Base-by-base conservation (phyloP, 768 basidiomycete species). In the Boletus pseudopeckii region DNA sequence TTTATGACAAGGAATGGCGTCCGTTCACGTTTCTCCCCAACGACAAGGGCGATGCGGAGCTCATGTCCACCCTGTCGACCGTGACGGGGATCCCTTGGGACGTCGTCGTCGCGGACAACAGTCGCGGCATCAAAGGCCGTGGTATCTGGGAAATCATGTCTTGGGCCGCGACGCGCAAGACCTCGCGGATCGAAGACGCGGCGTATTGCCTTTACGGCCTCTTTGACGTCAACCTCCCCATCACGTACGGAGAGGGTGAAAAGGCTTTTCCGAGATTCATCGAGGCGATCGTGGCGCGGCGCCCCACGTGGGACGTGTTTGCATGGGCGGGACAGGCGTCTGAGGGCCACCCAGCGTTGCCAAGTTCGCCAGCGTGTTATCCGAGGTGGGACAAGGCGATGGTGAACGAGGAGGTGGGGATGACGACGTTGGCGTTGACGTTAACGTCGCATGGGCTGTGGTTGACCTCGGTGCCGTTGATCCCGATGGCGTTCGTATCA, bases 221-320 rank as follows among this genome's bases (percentile, higher is more conserved):
- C 24, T 67, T 71, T 17, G 51, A 60, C 24, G 55, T 69, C 32
- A 48, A 55, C 48, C 48, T 62, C 17, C 43, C 60, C 6, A 55
- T 71, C 45, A 47, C 56, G 32, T 71, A 71, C 34, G 71, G 70
- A 9, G 71, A 71, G 28, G 71, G 70, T 10, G 60, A 58, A 24
- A 63, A 42, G 17, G 69, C 70, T 0, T 72, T 71, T 40, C 60
- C 57, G 39, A 57, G 64, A 42, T 57, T 71, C 4, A 38, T 65
- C n/a, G 57, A 61, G 34, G 61, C 50, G 11, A 56, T 70, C 18
- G 32, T 55, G 18, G 46, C 39, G 9, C 50, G 50, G 18, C 26
- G 43, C 5, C 54, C 33, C 14, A 15, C 38, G 0, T 70, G 66
- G 68, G 66, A 68, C 28, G 55, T 56, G 4, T 68, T 68, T 43